phyloP scores from a whole-genome alignment of 164 flowering plant genomes.

The Stephania japonica region DNA sequence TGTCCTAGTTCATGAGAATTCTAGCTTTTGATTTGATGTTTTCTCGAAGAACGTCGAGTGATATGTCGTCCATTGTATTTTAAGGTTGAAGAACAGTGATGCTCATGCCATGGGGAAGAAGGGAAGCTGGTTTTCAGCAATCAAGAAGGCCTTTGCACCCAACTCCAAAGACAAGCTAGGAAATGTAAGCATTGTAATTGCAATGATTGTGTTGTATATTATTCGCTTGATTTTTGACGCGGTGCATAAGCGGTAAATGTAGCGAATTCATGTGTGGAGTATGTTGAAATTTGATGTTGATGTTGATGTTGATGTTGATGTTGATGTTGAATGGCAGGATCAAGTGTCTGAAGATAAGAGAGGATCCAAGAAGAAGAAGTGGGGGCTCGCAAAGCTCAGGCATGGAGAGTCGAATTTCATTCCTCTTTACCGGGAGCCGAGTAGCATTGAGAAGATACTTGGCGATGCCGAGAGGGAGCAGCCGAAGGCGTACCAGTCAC shows the following conservation, averaged over 20 bases:
- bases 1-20: too few relatives aligned
- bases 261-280: too few relatives aligned
- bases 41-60: too few relatives aligned
- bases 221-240: too few relatives aligned
- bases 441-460: conserved; percentile 87
- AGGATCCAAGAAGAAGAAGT: conserved; percentile 47
- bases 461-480: conserved; percentile 80
- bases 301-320: background rate
- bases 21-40: too few relatives aligned
- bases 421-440: conserved; percentile 74
- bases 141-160: conserved; percentile 68
- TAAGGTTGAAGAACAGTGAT: conserved; percentile 25
- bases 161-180: conserved; percentile 59
- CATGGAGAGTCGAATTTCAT: conserved; percentile 55
- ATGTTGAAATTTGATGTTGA: background rate
- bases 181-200: conserved; percentile 36
- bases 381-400: conserved; percentile 45
- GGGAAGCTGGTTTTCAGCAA: conserved; percentile 86
- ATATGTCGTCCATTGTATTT: too few relatives aligned
- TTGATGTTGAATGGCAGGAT: background rate
- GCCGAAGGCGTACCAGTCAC: conserved; percentile 24
- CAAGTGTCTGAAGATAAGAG: conserved; percentile 55
- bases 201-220: too few relatives aligned
- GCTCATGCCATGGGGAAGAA: conserved; percentile 66
- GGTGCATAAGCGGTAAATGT: too few relatives aligned